Percentiles rank a stretch among this genome's conserved stretches.
phyloP scores from a whole-genome alignment of 108 stramenopile species.

The Nitzschia sp. region DNA sequence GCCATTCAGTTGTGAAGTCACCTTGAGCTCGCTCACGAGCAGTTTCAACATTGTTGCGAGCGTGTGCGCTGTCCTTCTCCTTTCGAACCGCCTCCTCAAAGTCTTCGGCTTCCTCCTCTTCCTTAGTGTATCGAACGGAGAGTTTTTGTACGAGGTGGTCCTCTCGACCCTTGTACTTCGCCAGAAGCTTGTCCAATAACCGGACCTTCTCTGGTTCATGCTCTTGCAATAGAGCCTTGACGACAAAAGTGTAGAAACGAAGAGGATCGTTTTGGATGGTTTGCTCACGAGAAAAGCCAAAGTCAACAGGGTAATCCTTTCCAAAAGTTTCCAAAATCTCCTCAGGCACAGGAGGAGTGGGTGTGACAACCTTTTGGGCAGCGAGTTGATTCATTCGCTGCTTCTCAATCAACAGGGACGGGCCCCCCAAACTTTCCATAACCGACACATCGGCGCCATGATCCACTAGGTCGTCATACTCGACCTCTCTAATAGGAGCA shows the following conservation, averaged over 20 bases:
- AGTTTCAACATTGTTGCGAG: conserved; percentile 33
- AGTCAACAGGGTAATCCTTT: conserved; percentile 58
- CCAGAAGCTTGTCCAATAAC: conserved; percentile 79
- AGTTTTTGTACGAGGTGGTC: conserved; percentile 83
- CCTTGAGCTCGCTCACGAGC: conserved; percentile 41
- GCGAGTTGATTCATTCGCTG: conserved; percentile 49
- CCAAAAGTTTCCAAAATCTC: conserved; percentile 67
- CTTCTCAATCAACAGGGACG: conserved; percentile 78
- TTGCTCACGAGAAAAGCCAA: conserved; percentile 69
- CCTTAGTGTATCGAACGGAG: conserved; percentile 72
- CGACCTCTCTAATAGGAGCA: conserved; percentile 71
- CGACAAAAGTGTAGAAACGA: conserved; percentile 75
- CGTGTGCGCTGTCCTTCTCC: conserved; percentile 46
- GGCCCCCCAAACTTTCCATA: conserved; percentile 87
- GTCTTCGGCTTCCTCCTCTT: conserved; percentile 25
- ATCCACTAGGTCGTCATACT: conserved; percentile 75
- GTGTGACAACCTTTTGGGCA: conserved; percentile 15
- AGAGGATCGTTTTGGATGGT: conserved; percentile 71
- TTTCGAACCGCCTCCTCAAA: conserved; percentile 66
- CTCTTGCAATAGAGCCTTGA: conserved; percentile 62
- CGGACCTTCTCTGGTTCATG: conserved; percentile 88
- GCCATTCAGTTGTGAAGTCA: conserved; percentile 40
- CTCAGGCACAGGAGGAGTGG: conserved; percentile 45
- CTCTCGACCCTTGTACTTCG: conserved; percentile 82
- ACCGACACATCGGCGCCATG: conserved; percentile 83